Evolutionary conservation across 495 filamentous ascomycete genomes (phyloP).

Genomic region (Hypomontagnella monticulosa): DNA sequence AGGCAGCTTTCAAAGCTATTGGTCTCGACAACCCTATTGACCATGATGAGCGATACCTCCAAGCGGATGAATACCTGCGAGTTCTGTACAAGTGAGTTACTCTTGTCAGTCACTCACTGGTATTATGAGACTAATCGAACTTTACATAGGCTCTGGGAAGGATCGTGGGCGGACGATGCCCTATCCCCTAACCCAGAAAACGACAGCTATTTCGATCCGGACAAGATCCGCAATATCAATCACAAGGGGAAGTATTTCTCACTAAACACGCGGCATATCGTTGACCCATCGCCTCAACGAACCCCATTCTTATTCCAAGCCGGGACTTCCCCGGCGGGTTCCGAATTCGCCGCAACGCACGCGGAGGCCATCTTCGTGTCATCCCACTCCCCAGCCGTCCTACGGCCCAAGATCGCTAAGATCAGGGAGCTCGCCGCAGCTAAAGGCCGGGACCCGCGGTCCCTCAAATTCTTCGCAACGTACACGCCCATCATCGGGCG

Average conservation of each 20-base stretch:
- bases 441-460: constrained; percentile 62
- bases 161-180: constrained; percentile 67
- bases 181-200: constrained; percentile 57
- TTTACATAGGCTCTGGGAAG: constrained; percentile 64
- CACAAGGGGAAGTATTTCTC: constrained; percentile 68
- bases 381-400: constrained; percentile 60
- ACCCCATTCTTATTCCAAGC: constrained; percentile 74
- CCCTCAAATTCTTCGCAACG: constrained; percentile 68
- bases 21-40: constrained; percentile 65
- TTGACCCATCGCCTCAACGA: constrained; percentile 69
- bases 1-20: constrained; percentile 67
- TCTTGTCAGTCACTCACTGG: not conserved
- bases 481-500: constrained; percentile 66
- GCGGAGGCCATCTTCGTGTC: constrained; percentile 73
- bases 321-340: constrained; percentile 67
- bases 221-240: constrained; percentile 66
- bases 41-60: constrained; percentile 69
- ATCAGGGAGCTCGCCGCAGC: constrained; percentile 63
- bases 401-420: constrained; percentile 62
- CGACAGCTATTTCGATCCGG: constrained; percentile 64
- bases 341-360: constrained; percentile 66
- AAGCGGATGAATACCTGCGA: constrained; percentile 69
- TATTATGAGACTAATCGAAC: not conserved
- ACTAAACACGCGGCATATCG: constrained; percentile 61
- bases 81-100: constrained; percentile 63